phyloP scores from a whole-genome alignment of 441 rosid species.

The Aquilaria agallochum region DNA sequence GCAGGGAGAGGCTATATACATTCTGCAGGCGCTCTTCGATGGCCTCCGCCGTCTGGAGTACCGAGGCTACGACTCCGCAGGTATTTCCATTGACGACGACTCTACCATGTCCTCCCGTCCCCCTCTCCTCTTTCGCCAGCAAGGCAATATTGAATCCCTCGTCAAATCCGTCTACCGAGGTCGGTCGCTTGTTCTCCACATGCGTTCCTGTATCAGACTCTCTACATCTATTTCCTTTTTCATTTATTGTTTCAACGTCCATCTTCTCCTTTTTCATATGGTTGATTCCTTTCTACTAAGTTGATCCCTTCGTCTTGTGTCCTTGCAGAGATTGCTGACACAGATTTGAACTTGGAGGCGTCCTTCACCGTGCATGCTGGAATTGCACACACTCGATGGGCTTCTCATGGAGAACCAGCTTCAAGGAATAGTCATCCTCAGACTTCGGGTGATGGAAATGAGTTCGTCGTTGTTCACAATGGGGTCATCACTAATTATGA shows the following conservation, averaged over 20 bases:
- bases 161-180: conserved; percentile 90
- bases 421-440: conserved; percentile 96
- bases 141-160: conserved; percentile 94
- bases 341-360: conserved; percentile 68
- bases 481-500: conserved; percentile 85
- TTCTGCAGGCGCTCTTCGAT: conserved; percentile 84
- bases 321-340: conserved; percentile 57
- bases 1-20: conserved; percentile 67
- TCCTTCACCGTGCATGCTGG: conserved; percentile 76
- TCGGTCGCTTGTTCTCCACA: conserved; percentile 12
- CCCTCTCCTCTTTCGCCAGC: conserved; percentile 84
- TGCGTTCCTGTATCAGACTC: no score
- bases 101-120: conserved; percentile 16
- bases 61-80: conserved; percentile 95
- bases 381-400: conserved; percentile 98
- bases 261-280: neutral
- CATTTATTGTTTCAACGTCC: neutral
- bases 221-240: neutral
- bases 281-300: neutral
- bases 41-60: conserved; percentile 97
- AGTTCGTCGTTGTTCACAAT: conserved; percentile 93
- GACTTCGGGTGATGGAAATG: conserved; percentile 77
- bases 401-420: conserved; percentile 96
- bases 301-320: neutral
- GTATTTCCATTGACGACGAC: conserved; percentile 65